A percentile compares a stretch with the other conserved stretches of the same genome.
These are phyloP conservation scores for Quercus tomentella DNA, from an alignment of 331 rosid species.

Conservation along the genomic window DNA sequence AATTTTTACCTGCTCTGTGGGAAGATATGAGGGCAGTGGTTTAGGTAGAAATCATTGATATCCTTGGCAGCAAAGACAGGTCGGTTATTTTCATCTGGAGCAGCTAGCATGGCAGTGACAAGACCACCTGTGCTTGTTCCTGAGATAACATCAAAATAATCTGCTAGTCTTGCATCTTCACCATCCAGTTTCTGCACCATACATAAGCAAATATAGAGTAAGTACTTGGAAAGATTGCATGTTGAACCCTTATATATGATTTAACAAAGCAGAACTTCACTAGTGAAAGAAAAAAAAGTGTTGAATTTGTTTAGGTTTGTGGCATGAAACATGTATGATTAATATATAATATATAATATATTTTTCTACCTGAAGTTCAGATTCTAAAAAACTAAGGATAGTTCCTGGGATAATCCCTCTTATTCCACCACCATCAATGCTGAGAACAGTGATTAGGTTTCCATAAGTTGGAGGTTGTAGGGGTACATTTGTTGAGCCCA, in stretches of 20 bases:
- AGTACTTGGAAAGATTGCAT: background rate
- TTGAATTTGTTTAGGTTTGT: background rate
- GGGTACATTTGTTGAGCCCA: background rate
- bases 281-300: background rate
- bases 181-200: slow-evolving; percentile 39
- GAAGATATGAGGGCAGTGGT: slow-evolving; percentile 43
- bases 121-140: slow-evolving; percentile 65
- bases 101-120: slow-evolving; percentile 45
- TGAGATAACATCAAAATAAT: slow-evolving; percentile 50
- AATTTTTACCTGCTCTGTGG: slow-evolving; percentile 32
- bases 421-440: slow-evolving; percentile 38
- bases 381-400: slow-evolving; percentile 52
- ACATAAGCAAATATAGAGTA: background rate
- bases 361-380: slow-evolving; percentile 40
- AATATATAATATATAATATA: background rate
- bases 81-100: slow-evolving; percentile 47
- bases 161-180: slow-evolving; percentile 46
- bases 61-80: slow-evolving; percentile 50
- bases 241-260: background rate
- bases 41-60: slow-evolving; percentile 45
- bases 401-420: slow-evolving; percentile 65
- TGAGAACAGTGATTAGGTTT: slow-evolving; percentile 18
- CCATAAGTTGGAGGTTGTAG: slow-evolving; percentile 22
- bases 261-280: too few species aligned
- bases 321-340: background rate